Evolutionary conservation across 768 basidiomycete species (phyloP), one percentile per base, ranked within the genome.

Genomic region (Tremella fuciformis): DNA sequence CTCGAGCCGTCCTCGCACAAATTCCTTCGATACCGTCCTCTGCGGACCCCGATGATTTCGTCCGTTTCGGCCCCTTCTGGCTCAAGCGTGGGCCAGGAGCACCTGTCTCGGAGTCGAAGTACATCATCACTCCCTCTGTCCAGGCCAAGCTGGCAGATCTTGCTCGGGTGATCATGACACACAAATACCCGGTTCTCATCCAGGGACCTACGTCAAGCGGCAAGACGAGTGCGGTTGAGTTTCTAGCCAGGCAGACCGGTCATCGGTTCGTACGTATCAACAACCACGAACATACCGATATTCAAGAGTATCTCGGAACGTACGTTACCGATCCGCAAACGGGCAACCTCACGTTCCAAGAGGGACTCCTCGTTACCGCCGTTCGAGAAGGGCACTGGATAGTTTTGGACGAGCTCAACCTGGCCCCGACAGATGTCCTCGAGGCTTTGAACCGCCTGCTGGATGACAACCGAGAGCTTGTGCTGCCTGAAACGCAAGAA

Each of bases 251-350:
- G 60, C 83, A 88, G 55, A 96, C 92, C 0, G 94, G 96, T 0
- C 96, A 99, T 79, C 85, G 83, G 37, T 98, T 97, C 76, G 86
- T 99, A 26, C 89, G 96, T 40, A 97, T 99, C 82, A 99, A 99
- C 80, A 99, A 99, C 70, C 96, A 99, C 78, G 96, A 99, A 63
- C 96, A 98, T 71, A 99, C 96, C 4, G 96, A 99, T 63, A 96
- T 99, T 50, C 96, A 99, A 71, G 96, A 99, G 74, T 99, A 99
- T 71, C 82, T 98, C 47, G 96, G 96, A 2, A 91, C 91, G 0
- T 99, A 99, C 71, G 85, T 93, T 21, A 93, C 96, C 1, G 92
- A 98, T 75, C 85, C 91, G 8, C 73, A 83, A 13, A 90, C 91
- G 0, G 96, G 96, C n/a, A 93, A 91, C 76, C 83, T 98, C 15